A percentile compares a stretch with the other conserved stretches of the same genome.
Conservation (phyloP, 306 rosid species). For the Dalbergia oliveri region DNA sequence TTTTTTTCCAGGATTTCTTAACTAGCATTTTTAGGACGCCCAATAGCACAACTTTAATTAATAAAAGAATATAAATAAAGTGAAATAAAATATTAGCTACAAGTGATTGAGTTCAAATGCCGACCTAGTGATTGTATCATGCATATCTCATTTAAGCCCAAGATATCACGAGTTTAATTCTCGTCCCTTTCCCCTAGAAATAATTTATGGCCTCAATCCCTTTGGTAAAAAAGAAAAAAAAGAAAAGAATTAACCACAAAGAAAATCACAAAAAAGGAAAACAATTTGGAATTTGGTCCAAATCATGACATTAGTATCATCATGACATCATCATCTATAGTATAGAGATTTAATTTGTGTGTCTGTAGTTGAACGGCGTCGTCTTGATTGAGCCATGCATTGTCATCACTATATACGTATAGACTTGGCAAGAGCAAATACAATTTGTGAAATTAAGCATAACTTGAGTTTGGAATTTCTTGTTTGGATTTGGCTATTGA, state of each 20-base stretch:
- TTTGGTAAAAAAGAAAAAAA: neutral
- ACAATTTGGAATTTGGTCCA: constrained; percentile 17
- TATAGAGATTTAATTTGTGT: constrained; percentile 28
- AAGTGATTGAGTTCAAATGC: too few relatives aligned
- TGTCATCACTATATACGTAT: neutral
- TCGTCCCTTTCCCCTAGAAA: too few relatives aligned
- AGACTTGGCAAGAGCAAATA: constrained; percentile 14
- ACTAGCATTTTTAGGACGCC: too few relatives aligned
- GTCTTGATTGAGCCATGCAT: constrained; percentile 14
- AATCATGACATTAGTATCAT: constrained; percentile 1
- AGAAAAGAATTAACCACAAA: constrained; percentile 34
- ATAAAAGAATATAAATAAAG: too few relatives aligned
- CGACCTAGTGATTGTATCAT: too few relatives aligned
- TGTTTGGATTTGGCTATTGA: too few relatives aligned
- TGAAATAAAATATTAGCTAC: too few relatives aligned
- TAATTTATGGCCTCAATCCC: too few relatives aligned
- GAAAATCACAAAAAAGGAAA: constrained; percentile 24
- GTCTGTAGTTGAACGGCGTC: constrained; percentile 16
- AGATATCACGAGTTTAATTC: too few relatives aligned
- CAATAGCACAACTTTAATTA: too few relatives aligned
- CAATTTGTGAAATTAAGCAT: constrained; percentile 19
- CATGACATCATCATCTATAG: constrained; percentile 26
- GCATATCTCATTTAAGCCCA: too few relatives aligned
- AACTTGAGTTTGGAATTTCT: constrained; percentile 36
- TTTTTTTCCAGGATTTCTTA: too few relatives aligned